Conservation (phyloP, 257 asterid species). For the Coffea eugenioides region DNA sequence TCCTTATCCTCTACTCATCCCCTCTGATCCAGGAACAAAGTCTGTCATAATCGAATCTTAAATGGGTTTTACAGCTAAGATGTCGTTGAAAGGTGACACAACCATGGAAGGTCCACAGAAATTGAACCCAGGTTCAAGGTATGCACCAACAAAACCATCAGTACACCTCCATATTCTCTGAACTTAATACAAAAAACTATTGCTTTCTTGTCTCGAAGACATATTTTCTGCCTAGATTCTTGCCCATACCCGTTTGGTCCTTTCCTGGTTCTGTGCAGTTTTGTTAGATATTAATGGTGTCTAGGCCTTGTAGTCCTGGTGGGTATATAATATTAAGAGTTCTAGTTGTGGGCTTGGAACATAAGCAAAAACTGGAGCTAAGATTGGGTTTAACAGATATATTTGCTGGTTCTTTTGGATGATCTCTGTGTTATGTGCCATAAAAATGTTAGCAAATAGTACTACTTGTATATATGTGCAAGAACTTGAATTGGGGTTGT, state of each 20-base stretch:
- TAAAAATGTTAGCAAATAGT: constrained; percentile 8
- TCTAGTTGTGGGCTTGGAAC: constrained; percentile 49
- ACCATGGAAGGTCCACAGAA: constrained; percentile 73
- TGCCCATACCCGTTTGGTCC: constrained; percentile 78
- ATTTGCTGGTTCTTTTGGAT: constrained; percentile 61
- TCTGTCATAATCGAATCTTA: constrained; percentile 85
- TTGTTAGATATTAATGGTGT: constrained; percentile 66
- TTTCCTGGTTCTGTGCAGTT: constrained; percentile 25
- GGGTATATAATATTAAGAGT: constrained; percentile 50
- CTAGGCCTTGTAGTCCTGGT: constrained; percentile 62
- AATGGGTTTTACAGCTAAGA: constrained; percentile 82
- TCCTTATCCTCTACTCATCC: constrained; percentile 55
- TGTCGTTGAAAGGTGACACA: constrained; percentile 66
- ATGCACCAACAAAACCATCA: constrained; percentile 37
- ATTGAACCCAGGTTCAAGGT: constrained; percentile 89
- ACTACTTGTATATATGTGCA: not conserved
- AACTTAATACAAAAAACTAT: constrained; percentile 41
- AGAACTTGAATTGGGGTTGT: constrained; percentile 15
- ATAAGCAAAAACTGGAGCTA: constrained; percentile 41
- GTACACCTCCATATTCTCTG: constrained; percentile 66
- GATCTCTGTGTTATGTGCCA: constrained; percentile 15
- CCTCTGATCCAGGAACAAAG: constrained; percentile 83
- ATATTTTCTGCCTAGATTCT: constrained; percentile 33
- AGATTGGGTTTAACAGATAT: constrained; percentile 38
- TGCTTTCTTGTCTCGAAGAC: constrained; percentile 50